Conservation (phyloP, 257 asterid species). For the Solanum pinnatisectum region DNA sequence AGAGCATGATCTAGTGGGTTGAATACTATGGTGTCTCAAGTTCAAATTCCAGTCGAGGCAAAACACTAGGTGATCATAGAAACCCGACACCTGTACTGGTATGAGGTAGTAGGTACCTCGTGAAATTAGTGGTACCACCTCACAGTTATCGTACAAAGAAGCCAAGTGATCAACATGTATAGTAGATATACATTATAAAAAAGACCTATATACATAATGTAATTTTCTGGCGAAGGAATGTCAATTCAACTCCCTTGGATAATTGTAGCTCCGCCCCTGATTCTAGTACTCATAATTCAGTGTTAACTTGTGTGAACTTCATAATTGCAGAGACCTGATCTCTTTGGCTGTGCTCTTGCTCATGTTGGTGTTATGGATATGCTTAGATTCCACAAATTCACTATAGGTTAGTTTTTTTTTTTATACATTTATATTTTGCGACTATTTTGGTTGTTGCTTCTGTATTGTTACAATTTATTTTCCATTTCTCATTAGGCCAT, state of each 20-base stretch:
- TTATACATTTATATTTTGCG: not conserved
- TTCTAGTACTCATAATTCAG: not conserved
- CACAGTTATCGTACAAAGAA: not conserved
- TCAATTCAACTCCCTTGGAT: not conserved
- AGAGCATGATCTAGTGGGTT: not conserved
- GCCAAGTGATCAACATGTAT: not conserved
- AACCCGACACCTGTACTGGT: not conserved
- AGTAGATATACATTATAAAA: not conserved
- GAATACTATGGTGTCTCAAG: not conserved
- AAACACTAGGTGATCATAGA: not conserved
- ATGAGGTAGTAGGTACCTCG: not conserved
- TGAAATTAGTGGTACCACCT: not conserved
- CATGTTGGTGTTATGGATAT: slow-evolving; percentile 99
- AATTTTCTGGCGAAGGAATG: not conserved
- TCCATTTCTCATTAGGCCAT: slow-evolving; percentile 46
- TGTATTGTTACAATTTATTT: not conserved
- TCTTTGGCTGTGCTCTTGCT: slow-evolving; percentile 93
- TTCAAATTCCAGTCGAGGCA: not conserved
- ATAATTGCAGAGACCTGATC: slow-evolving; percentile 82
- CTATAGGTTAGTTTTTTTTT: slow-evolving; percentile 54
- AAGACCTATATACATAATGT: not conserved
- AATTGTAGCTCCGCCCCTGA: not conserved
- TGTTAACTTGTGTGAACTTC: not conserved
- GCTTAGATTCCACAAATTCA: slow-evolving; percentile 96
- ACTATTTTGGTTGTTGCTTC: not conserved